Evolutionary conservation across 1,139 yeast genomes (phyloP).

Genomic region (Geotrichum europaeum): DNA sequence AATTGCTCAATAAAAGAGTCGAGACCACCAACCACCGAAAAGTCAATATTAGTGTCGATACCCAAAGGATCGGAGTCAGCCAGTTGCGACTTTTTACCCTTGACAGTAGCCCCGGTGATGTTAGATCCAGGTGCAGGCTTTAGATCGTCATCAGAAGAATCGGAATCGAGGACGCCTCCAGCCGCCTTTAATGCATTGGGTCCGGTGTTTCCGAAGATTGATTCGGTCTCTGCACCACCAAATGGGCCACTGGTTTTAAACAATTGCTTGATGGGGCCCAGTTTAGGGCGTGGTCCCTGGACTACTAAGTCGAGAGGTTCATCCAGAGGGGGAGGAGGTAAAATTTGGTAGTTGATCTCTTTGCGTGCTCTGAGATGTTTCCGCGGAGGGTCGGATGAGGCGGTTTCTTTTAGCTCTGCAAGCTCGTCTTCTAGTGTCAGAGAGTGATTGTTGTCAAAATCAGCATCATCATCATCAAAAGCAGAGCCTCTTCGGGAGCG

Average conservation of each 20-base stretch:
- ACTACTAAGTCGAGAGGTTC: slow-evolving; percentile 30
- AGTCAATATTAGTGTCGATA: slow-evolving; percentile 86
- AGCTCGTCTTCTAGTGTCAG: slow-evolving; percentile 30
- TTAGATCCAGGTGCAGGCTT: slow-evolving; percentile 29
- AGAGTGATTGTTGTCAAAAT: slow-evolving; percentile 22
- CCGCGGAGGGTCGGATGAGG: slow-evolving; percentile 38
- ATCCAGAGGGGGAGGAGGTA: slow-evolving; percentile 62
- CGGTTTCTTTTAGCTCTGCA: slow-evolving; percentile 49
- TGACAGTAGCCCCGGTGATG: slow-evolving; percentile 36
- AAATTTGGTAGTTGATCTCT: slow-evolving; percentile 76
- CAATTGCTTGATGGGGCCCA: slow-evolving; percentile 24
- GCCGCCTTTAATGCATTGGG: slow-evolving; percentile 37
- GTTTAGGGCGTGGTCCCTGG: slow-evolving; percentile 18
- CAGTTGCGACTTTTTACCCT: slow-evolving; percentile 50
- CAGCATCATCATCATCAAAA: slow-evolving; percentile 22
- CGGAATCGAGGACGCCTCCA: slow-evolving; percentile 51
- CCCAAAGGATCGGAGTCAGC: slow-evolving; percentile 96
- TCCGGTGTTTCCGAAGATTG: slow-evolving; percentile 84
- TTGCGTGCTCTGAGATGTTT: slow-evolving; percentile 73
- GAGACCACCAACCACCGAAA: slow-evolving; percentile 84
- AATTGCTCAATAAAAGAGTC: slow-evolving; percentile 84
- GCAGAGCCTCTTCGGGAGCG: neutral
- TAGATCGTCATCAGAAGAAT: slow-evolving; percentile 57
- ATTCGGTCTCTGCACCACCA: slow-evolving; percentile 69
- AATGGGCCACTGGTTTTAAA: slow-evolving; percentile 32